Conservation (phyloP, 2,329 filamentous ascomycete species). For the Thyridium curvatum region DNA sequence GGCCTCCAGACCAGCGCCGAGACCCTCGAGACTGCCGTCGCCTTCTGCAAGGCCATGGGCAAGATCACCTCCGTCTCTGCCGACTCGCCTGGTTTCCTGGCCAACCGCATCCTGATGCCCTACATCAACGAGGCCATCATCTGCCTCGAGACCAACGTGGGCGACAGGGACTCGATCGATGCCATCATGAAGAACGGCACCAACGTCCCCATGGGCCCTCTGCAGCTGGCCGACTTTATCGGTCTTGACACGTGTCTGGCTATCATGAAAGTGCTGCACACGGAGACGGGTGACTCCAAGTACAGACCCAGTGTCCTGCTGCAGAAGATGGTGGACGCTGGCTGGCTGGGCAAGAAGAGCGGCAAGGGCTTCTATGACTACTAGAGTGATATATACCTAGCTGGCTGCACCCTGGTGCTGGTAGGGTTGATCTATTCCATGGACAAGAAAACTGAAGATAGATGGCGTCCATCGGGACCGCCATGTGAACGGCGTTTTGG, state of each 20-base stretch:
- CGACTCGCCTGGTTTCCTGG: constrained; percentile 89
- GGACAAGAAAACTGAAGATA: too few relatives aligned
- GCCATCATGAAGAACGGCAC: constrained; percentile 99
- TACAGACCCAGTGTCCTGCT: constrained; percentile 86
- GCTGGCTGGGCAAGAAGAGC: constrained; percentile 96
- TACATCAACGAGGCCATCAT: constrained; percentile 99
- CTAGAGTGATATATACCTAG: too few relatives aligned
- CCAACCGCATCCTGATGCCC: constrained; percentile 96
- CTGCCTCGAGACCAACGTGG: constrained; percentile 89
- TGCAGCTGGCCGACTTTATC: constrained; percentile 93
- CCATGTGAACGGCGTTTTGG: too few relatives aligned
- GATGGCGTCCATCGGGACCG: too few relatives aligned
- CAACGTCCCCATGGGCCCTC: constrained; percentile 95
- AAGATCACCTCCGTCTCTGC: constrained; percentile 85
- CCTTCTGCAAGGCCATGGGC: constrained; percentile 86
- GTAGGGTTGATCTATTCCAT: too few relatives aligned
- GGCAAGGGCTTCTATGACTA: constrained; percentile 96
- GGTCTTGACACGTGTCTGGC: constrained; percentile 92
- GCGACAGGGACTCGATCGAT: constrained; percentile 86
- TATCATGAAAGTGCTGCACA: constrained; percentile 93
- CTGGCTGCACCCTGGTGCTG: too few relatives aligned
- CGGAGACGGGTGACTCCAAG: constrained; percentile 91
- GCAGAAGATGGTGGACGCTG: constrained; percentile 94
- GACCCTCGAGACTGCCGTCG: constrained; percentile 76
- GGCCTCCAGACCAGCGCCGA: constrained; percentile 82